Conservation (phyloP, 2,329 filamentous ascomycete species). For the Cryphonectria nitschkei region DNA sequence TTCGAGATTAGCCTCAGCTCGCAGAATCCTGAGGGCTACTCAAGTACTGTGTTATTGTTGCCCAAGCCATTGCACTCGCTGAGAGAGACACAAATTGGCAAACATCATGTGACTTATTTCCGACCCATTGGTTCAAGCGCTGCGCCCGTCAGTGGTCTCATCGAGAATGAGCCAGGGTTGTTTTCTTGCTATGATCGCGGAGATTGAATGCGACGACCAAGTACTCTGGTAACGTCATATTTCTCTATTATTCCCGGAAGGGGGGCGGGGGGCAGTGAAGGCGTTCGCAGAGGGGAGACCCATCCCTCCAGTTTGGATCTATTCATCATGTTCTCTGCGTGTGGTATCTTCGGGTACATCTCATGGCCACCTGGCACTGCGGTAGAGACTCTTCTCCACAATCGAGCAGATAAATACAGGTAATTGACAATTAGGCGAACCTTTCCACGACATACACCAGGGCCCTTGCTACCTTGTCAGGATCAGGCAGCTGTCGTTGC, state of each 20-base stretch:
- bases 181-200: no score
- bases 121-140: not conserved
- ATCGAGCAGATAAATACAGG: not conserved
- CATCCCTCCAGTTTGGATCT: not conserved
- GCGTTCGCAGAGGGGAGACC: not conserved
- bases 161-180: no score
- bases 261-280: not conserved
- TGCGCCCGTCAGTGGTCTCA: not conserved
- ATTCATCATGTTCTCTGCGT: not conserved
- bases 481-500: not conserved
- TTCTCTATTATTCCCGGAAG: not conserved
- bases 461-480: not conserved
- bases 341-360: not conserved
- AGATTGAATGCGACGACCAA: no score
- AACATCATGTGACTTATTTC: not conserved
- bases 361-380: not conserved
- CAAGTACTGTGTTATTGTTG: not conserved
- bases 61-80: not conserved
- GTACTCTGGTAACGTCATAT: not conserved
- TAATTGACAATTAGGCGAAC: not conserved
- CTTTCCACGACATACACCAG: not conserved
- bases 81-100: not conserved
- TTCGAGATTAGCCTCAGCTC: not conserved
- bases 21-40: not conserved
- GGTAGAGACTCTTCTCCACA: not conserved